Evolutionary conservation across 495 filamentous ascomycete genomes (phyloP).

Genomic region (Hypoxylon fragiforme): DNA sequence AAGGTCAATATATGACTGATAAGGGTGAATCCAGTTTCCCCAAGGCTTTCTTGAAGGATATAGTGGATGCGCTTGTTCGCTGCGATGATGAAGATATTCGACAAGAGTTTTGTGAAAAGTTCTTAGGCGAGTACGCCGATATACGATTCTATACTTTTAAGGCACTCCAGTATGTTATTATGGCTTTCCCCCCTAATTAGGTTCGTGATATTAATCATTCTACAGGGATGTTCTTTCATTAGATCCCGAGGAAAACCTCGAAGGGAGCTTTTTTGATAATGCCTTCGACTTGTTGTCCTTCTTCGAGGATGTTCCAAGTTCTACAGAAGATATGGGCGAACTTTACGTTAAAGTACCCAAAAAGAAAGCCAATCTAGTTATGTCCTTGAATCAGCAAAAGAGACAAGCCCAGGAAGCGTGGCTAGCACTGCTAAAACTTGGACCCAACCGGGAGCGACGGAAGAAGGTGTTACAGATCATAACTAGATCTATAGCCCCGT

Average conservation of each 20-base stretch:
- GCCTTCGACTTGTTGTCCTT: conserved; percentile 65
- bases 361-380: conserved; percentile 56
- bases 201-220: conserved; percentile 15
- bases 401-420: conserved; percentile 81
- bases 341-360: conserved; percentile 62
- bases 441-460: conserved; percentile 68
- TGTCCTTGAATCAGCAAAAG: conserved; percentile 65
- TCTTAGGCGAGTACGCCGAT: conserved; percentile 78
- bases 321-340: conserved; percentile 64
- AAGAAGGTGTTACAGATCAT: conserved; percentile 77
- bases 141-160: conserved; percentile 79
- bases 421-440: conserved; percentile 73
- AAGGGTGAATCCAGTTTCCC: conserved; percentile 68
- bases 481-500: conserved; percentile 76
- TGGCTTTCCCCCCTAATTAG: not conserved
- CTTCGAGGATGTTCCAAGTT: conserved; percentile 64
- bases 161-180: conserved; percentile 62
- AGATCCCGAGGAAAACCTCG: conserved; percentile 39
- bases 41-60: conserved; percentile 59
- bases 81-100: conserved; percentile 59
- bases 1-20: conserved; percentile 62
- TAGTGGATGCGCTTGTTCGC: conserved; percentile 66
- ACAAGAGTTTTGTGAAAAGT: conserved; percentile 74
- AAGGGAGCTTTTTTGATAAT: conserved; percentile 52
- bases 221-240: conserved; percentile 44